Base-by-base conservation (phyloP, 148 eudicot genomes). In the Dianthus caryophyllus region DNA sequence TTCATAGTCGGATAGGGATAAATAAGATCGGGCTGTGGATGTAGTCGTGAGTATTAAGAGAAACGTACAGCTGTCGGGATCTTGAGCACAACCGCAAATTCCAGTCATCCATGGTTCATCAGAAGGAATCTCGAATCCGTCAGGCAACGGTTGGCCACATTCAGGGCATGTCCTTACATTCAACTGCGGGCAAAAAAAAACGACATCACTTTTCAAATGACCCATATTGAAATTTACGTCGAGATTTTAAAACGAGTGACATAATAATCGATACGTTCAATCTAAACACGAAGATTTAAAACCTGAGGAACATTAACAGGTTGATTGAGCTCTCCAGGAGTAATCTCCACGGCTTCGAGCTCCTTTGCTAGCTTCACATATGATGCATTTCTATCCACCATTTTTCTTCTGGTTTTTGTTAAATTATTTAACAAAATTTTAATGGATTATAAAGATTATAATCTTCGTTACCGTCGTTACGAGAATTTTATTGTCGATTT, bases 241-340 rank as follows among this genome's bases (percentile, higher is more conserved):
- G n/a, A n/a, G n/a, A 46, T 50, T 46, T 46, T 46, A 15, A 1
- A n/a, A 5, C 15, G 49, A 46, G 4, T n/a, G 15, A 46, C 49
- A 41, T 41, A 41, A 33, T 3, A 33, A 7, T 7, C 7, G 38
- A 33, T 2, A 33, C 3, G 38, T 33, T 33, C 38, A 33, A 33
- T 33, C 6, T 3, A 22, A 53, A 22, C 5, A n/a, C 16, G 17
- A 18, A 2, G 56, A 68, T 25, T n/a, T 6, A 21, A 55, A 36
- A 88, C 90, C 87, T 73, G 77, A 70, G 77, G 81, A 24, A 88
- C 72, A 51, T 84, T 80, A 65, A 88, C 80, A 66, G 95, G 86
- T 76, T 88, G 85, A 59, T 85, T 85, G 55, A 88, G 84, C 71
- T 88, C 95, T 61, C 88, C 90, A 38, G 95, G 88, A 4, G 81